These are phyloP conservation scores for Lathyrus oleraceus DNA, from an alignment of 306 rosid genomes.

Conservation along the genomic window DNA sequence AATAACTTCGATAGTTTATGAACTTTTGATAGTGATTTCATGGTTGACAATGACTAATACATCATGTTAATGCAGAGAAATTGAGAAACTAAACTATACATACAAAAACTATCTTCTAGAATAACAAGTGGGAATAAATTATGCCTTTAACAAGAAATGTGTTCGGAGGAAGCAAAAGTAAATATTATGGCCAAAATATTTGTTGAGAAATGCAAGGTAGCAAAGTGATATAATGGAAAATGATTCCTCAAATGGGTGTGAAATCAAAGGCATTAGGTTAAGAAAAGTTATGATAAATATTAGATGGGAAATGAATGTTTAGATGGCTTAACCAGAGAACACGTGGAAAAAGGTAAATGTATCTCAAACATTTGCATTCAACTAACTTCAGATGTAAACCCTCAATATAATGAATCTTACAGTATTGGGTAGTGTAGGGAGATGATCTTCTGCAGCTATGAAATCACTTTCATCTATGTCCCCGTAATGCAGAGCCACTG, in stretches of 20 bases:
- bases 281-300: constrained; percentile 13
- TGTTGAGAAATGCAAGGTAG: constrained; percentile 7
- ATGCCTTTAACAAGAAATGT: neutral
- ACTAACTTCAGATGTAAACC: constrained; percentile 34
- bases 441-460: constrained; percentile 63
- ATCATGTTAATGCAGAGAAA: constrained; percentile 20
- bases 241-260: neutral
- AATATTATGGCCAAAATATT: constrained; percentile 13
- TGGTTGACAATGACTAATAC: constrained; percentile 13
- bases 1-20: constrained; percentile 11
- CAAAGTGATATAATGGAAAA: constrained; percentile 12
- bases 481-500: constrained; percentile 79
- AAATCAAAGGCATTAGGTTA: constrained; percentile 23
- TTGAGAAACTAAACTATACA: constrained; percentile 13
- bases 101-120: neutral
- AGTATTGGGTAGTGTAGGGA: constrained; percentile 86
- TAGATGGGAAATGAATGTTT: constrained; percentile 12
- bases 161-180: neutral
- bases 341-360: neutral
- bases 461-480: constrained; percentile 60
- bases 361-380: constrained; percentile 16
- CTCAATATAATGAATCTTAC: constrained; percentile 54
- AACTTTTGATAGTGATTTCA: constrained; percentile 3
- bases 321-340: constrained; percentile 22
- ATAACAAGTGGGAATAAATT: neutral